These are phyloP conservation scores for Lactarius tabidus DNA, from an alignment of 768 basidiomycete genomes.

Conservation along the genomic window DNA sequence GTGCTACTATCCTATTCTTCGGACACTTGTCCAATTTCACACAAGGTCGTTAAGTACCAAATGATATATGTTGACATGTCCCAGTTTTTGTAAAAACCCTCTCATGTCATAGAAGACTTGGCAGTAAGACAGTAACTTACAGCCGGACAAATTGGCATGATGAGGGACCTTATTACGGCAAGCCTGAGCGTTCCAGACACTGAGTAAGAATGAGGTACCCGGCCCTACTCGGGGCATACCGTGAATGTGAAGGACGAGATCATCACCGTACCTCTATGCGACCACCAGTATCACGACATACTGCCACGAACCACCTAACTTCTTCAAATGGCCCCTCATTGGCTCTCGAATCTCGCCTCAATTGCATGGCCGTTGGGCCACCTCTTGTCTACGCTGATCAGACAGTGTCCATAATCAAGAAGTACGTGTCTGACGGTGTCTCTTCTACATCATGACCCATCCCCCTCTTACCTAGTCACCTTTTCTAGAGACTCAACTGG, in stretches of 20 bases:
- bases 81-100: neutral
- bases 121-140: too few relatives aligned
- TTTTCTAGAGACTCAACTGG: constrained; percentile 69
- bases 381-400: constrained; percentile 85
- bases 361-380: constrained; percentile 80
- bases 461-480: constrained; percentile 12
- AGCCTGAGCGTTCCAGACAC: too few relatives aligned
- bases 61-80: too few relatives aligned
- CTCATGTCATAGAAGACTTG: neutral
- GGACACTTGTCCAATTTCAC: neutral
- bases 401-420: constrained; percentile 68
- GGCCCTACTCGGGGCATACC: too few relatives aligned
- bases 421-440: constrained; percentile 45
- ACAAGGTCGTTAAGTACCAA: too few relatives aligned
- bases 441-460: constrained; percentile 6
- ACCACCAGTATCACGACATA: neutral
- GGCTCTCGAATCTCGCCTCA: constrained; percentile 67
- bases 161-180: too few relatives aligned
- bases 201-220: too few relatives aligned
- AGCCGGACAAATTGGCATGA: too few relatives aligned
- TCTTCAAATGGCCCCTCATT: constrained; percentile 42
- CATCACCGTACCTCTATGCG: neutral
- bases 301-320: neutral
- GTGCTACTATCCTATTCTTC: too few relatives aligned
- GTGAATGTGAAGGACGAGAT: too few relatives aligned